phyloP scores from a whole-genome alignment of 192 early-diverging fungal species.

The Glomus cerebriforme region DNA sequence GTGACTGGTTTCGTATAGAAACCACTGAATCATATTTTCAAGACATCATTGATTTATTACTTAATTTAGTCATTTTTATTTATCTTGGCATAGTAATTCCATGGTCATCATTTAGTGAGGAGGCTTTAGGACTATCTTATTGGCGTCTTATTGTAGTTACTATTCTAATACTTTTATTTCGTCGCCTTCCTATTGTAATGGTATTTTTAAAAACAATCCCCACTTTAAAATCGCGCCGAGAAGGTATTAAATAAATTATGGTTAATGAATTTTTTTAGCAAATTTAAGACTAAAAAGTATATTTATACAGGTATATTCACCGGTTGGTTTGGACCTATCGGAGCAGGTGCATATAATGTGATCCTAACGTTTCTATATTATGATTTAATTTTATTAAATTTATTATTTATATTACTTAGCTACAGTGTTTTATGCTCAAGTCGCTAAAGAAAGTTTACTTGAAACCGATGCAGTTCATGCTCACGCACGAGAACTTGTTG shows the following conservation, averaged over 20 bases:
- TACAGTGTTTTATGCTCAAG: conserved; percentile 54
- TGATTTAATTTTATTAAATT: neutral
- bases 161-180: conserved; percentile 61
- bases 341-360: conserved; percentile 35
- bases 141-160: conserved; percentile 67
- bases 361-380: neutral
- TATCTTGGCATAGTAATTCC: conserved; percentile 83
- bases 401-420: conserved; percentile 36
- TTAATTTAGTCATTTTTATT: conserved; percentile 87
- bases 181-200: conserved; percentile 71
- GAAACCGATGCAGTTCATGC: neutral
- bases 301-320: conserved; percentile 57
- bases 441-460: conserved; percentile 35
- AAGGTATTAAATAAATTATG: too few species aligned
- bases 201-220: conserved; percentile 62
- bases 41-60: conserved; percentile 78
- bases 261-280: too few species aligned
- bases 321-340: conserved; percentile 91
- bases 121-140: conserved; percentile 47
- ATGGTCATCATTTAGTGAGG: conserved; percentile 64
- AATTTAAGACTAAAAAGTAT: too few species aligned
- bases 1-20: conserved; percentile 83
- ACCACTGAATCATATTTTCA: conserved; percentile 76
- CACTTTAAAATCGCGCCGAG: conserved; percentile 62
- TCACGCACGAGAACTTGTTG: neutral